phyloP scores from a whole-genome alignment of 192 early-diverging fungal genomes.

The Pecoramyces ruminantium region DNA sequence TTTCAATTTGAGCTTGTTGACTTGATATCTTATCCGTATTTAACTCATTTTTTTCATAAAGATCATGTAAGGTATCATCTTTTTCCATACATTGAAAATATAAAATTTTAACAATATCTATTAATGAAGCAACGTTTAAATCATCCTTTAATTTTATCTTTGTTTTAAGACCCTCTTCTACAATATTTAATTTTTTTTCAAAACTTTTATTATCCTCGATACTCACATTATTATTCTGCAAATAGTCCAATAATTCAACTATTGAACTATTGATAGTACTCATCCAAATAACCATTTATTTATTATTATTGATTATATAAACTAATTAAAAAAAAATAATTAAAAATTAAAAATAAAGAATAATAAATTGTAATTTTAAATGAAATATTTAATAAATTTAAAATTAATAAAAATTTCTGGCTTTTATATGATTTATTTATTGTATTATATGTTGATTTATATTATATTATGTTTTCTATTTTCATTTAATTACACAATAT shows the following conservation, averaged over 20 bases:
- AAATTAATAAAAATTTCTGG: no score
- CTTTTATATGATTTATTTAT: no score
- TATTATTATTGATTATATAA: not conserved
- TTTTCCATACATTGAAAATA: not conserved
- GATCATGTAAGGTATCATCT: not conserved
- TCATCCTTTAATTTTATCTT: not conserved
- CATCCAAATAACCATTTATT: not conserved
- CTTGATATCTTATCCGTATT: not conserved
- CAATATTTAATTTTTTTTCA: not conserved
- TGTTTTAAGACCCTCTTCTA: not conserved
- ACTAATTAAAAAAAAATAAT: no score
- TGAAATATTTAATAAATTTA: no score
- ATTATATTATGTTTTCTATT: no score
- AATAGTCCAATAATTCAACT: not conserved
- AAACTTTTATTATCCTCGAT: not conserved
- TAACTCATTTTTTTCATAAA: not conserved
- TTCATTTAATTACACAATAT: no score
- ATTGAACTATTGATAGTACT: not conserved
- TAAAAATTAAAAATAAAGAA: no score
- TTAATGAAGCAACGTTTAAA: not conserved
- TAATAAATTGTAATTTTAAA: no score
- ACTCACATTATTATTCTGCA: not conserved
- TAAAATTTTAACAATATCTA: not conserved
- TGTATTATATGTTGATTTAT: no score
- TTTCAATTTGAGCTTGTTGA: not conserved